Base-by-base conservation (phyloP, 306 rosid species). In the Urtica urens region DNA sequence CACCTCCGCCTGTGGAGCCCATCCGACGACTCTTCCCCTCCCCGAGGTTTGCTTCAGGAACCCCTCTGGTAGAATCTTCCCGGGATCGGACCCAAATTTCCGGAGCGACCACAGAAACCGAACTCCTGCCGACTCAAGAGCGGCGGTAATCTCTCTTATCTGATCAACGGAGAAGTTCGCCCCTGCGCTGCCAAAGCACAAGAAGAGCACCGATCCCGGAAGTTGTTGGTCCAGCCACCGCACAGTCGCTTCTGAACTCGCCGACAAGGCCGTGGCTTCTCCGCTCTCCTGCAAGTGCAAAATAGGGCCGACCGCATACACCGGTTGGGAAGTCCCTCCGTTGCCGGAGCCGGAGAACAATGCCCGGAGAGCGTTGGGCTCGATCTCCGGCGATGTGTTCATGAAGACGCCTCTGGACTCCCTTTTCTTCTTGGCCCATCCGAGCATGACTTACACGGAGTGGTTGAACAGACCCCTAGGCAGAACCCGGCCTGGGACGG, bases 181-280 rank as follows among this genome's bases (percentile, higher is more conserved):
- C n/a, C 83, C 87, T 57, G 38, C 45, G 49, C 93, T 82, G 6
- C 93, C 93, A 64, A 82, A 78, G 58, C 93, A 82, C 0, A 78
- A 64, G 52, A 61, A 75, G 30, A 82, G 71, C 23, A 78, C 81
- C 0, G 83, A 72, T 1, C 48, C 68, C 25, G 15, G 18, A 12
- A 76, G 77, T 19, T 67, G 86, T 17, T 58, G 58, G 48, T 78
- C 77, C 10, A 78, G 77, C 83, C 83, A 82, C 49, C 54, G 67
- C 62, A 75, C 23, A 62, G 78, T 68, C 10, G 75, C 76, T 35
- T 62, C 31, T 68, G 67, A 23, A 58, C 24, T 28, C 33, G 33
- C 33, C n/a, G n/a, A n/a, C n/a, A n/a, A n/a, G n/a, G n/a, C n/a
- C n/a, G n/a, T n/a, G n/a, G n/a, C n/a, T n/a, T n/a, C n/a, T n/a